These are phyloP conservation scores for Stephania cephalantha DNA, from an alignment of 164 flowering plant species.

Conservation along the genomic window DNA sequence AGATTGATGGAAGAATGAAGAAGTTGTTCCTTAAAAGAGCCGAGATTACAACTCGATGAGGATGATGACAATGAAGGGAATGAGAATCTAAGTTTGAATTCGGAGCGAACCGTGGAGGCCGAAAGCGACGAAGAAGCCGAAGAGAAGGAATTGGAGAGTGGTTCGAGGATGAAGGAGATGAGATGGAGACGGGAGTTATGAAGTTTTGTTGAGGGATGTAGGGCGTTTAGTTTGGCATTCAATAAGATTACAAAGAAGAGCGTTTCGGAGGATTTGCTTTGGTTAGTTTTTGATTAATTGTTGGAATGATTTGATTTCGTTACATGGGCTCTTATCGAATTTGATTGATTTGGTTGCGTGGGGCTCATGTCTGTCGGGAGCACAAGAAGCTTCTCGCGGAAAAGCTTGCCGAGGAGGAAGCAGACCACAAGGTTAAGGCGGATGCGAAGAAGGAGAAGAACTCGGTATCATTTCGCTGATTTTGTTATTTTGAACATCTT, in stretches of 20 bases:
- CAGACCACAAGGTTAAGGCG: slow-evolving; percentile 57
- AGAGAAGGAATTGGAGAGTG: slow-evolving; percentile 19
- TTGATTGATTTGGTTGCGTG: slow-evolving; percentile 27
- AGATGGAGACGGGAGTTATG: slow-evolving; percentile 48
- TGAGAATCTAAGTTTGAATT: slow-evolving; percentile 6
- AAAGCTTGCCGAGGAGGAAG: slow-evolving; percentile 85
- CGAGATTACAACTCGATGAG: slow-evolving; percentile 71
- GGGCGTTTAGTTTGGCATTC: slow-evolving; percentile 68
- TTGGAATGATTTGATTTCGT: too few species aligned
- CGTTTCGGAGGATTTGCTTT: slow-evolving; percentile 44
- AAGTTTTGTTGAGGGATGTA: slow-evolving; percentile 68
- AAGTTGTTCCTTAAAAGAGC: slow-evolving; percentile 57
- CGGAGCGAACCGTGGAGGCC: slow-evolving; percentile 9
- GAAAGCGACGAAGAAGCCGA: slow-evolving; percentile 23
- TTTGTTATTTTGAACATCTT: not conserved
- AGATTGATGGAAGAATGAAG: slow-evolving; percentile 39
- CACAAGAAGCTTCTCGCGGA: slow-evolving; percentile 74
- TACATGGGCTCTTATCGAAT: not conserved
- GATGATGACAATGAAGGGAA: slow-evolving; percentile 23
- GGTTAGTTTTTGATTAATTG: slow-evolving; percentile 29
- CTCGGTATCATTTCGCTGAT: slow-evolving; percentile 37
- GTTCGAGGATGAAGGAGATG: slow-evolving; percentile 51
- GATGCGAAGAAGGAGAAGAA: slow-evolving; percentile 77
- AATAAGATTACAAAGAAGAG: slow-evolving; percentile 58
- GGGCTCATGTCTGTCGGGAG: slow-evolving; percentile 80